Conservation (phyloP, 1,284 basidiomycete species). For the Leccinum ponderosum region DNA sequence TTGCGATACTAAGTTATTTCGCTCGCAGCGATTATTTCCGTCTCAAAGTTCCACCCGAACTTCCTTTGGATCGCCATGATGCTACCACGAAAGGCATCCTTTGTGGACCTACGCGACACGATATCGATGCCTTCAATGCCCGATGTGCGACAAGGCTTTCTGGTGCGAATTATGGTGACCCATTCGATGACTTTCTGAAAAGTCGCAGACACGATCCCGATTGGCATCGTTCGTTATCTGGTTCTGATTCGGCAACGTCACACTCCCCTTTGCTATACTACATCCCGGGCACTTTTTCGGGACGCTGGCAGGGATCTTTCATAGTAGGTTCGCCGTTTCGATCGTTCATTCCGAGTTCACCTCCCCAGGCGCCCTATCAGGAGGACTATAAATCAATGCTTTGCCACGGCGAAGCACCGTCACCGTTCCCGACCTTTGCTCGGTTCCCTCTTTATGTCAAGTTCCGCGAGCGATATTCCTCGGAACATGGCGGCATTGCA, state of each 20-base stretch:
- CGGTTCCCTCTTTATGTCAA: slow-evolving; percentile 46
- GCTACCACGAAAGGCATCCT: slow-evolving; percentile 23
- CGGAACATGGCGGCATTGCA: slow-evolving; percentile 45
- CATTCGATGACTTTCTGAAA: slow-evolving; percentile 26
- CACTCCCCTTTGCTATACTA: slow-evolving; percentile 29
- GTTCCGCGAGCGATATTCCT: slow-evolving; percentile 48
- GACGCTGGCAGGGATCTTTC: slow-evolving; percentile 48
- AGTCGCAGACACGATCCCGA: slow-evolving; percentile 36
- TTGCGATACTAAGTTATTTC: slow-evolving; percentile 49
- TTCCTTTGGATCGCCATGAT: slow-evolving; percentile 30
- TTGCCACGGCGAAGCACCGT: slow-evolving; percentile 33
- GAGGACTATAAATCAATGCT: slow-evolving; percentile 39
- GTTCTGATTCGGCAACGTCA: slow-evolving; percentile 1
- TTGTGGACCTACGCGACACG: slow-evolving; percentile 44
- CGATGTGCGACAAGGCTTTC: slow-evolving; percentile 41
- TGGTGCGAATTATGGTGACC: slow-evolving; percentile 17
- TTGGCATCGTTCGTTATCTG: slow-evolving; percentile 27
- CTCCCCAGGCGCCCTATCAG: slow-evolving; percentile 36
- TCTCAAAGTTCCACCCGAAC: slow-evolving; percentile 39
- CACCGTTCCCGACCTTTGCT: slow-evolving; percentile 34
- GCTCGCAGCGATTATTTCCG: slow-evolving; percentile 39
- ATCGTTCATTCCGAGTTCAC: slow-evolving; percentile 12
- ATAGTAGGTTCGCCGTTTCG: slow-evolving; percentile 35
- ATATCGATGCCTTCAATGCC: slow-evolving; percentile 43
- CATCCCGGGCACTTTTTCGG: slow-evolving; percentile 42